Conservation (phyloP, 2,329 filamentous ascomycete genomes). For the Phialophora verrucosa region DNA sequence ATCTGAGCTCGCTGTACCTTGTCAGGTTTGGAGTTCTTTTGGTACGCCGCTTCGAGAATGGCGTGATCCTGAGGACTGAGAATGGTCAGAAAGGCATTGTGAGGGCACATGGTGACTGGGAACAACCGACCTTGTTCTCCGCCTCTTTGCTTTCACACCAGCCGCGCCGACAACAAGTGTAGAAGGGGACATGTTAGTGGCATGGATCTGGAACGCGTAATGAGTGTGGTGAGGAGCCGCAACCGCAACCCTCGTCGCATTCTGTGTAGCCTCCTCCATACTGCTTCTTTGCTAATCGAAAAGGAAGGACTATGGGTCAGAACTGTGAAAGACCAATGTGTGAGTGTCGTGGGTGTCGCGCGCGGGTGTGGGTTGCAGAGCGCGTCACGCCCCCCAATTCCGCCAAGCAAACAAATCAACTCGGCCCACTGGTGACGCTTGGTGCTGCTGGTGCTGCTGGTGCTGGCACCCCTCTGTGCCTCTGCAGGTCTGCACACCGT, state of each 20-base stretch:
- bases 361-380: background rate
- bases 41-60: constrained; percentile 84
- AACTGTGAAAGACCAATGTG: constrained; percentile 9
- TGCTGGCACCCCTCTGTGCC: background rate
- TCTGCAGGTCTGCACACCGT: background rate
- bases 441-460: background rate
- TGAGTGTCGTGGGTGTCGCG: constrained; percentile 13
- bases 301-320: constrained; percentile 7
- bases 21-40: constrained; percentile 85
- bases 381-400: constrained; percentile 12
- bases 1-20: constrained; percentile 85
- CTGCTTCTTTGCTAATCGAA: background rate
- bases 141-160: constrained; percentile 33
- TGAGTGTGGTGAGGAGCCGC: constrained; percentile 4
- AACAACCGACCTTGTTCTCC: constrained; percentile 36
- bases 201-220: constrained; percentile 25
- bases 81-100: constrained; percentile 19
- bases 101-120: background rate
- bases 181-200: constrained; percentile 18
- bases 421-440: background rate
- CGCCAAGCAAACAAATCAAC: constrained; percentile 13
- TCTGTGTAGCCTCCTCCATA: constrained; percentile 21
- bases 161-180: background rate
- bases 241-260: background rate
- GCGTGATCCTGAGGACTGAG: constrained; percentile 83